These are phyloP conservation scores for Talaromyces islandicus DNA, from an alignment of 2,329 filamentous ascomycete genomes.

Conservation along the genomic window DNA sequence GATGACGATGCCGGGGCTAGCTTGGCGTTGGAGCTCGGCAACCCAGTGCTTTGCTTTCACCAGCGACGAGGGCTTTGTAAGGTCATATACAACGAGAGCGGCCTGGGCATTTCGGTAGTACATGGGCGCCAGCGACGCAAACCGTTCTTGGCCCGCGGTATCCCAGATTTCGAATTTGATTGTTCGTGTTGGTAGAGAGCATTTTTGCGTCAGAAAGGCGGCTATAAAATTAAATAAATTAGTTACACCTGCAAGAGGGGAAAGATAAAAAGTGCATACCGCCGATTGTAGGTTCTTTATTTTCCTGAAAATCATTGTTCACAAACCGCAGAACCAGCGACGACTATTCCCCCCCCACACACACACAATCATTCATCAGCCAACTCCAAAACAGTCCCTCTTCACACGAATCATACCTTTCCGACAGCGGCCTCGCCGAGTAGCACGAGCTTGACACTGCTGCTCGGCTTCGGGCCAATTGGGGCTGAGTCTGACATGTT, in stretches of 20 bases:
- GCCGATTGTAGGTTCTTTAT: slow-evolving; percentile 98
- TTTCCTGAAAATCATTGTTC: slow-evolving; percentile 99
- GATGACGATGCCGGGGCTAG: slow-evolving; percentile 92
- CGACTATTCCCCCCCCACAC: slow-evolving; percentile 62
- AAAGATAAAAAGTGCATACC: slow-evolving; percentile 47
- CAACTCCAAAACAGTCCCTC: slow-evolving; percentile 6
- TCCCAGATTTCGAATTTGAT: slow-evolving; percentile 87
- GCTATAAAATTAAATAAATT: slow-evolving; percentile 60
- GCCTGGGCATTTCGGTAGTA: slow-evolving; percentile 99
- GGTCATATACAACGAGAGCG: slow-evolving; percentile 95
- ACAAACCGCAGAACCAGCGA: slow-evolving; percentile 97
- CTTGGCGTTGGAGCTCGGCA: slow-evolving; percentile 91
- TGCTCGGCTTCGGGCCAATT: slow-evolving; percentile 76
- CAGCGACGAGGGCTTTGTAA: slow-evolving; percentile 92
- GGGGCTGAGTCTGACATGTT: slow-evolving; percentile 64
- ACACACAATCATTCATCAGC: too few species aligned
- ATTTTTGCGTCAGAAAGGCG: slow-evolving; percentile 98
- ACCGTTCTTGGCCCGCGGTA: slow-evolving; percentile 95
- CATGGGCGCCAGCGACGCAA: slow-evolving; percentile 94
- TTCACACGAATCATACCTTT: slow-evolving; percentile 59
- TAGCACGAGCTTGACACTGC: slow-evolving; percentile 98
- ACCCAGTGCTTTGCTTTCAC: slow-evolving; percentile 99
- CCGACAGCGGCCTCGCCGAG: slow-evolving; percentile 96
- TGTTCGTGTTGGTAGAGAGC: slow-evolving; percentile 85
- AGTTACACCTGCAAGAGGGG: background rate